phyloP scores from a whole-genome alignment of 2,329 filamentous ascomycete species.

The Hymenotorrendiella dingleyae region DNA sequence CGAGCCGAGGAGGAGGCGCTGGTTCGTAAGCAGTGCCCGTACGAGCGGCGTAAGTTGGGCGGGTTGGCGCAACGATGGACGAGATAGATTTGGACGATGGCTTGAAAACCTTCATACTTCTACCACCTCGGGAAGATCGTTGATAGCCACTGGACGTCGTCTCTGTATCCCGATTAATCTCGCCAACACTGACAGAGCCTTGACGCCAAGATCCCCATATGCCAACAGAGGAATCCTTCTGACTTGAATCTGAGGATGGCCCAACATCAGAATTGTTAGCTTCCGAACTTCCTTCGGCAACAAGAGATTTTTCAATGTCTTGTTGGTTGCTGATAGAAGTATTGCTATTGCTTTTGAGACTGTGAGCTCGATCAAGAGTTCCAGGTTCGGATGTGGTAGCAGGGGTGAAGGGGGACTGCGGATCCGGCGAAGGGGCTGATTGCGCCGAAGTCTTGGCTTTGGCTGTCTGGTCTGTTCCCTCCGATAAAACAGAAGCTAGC shows the following conservation, averaged over 20 bases:
- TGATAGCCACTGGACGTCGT: slow-evolving; percentile 53
- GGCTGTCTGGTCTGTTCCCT: slow-evolving; percentile 5
- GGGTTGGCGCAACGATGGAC: slow-evolving; percentile 35
- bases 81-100: slow-evolving; percentile 64
- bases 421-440: slow-evolving; percentile 9
- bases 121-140: slow-evolving; percentile 58
- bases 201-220: slow-evolving; percentile 71
- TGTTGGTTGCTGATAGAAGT: slow-evolving; percentile 12
- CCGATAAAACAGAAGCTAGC: slow-evolving; percentile 9
- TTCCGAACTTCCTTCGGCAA: slow-evolving; percentile 11
- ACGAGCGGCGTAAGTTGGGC: slow-evolving; percentile 37
- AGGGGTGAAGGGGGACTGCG: slow-evolving; percentile 15
- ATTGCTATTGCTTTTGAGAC: slow-evolving; percentile 13
- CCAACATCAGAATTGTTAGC: slow-evolving; percentile 10
- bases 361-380: slow-evolving; percentile 12
- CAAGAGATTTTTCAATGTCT: slow-evolving; percentile 17
- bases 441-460: slow-evolving; percentile 9
- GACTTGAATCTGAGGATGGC: slow-evolving; percentile 20
- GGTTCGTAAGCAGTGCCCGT: slow-evolving; percentile 49
- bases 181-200: slow-evolving; percentile 29
- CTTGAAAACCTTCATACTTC: slow-evolving; percentile 87
- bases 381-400: slow-evolving; percentile 11
- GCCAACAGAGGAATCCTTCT: slow-evolving; percentile 45
- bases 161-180: slow-evolving; percentile 22
- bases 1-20: slow-evolving; percentile 34